A percentile compares a stretch with the other conserved stretches of the same genome.
Conservation (phyloP, 169 alveolate genomes). For the Plasmodium falciparum region DNA sequence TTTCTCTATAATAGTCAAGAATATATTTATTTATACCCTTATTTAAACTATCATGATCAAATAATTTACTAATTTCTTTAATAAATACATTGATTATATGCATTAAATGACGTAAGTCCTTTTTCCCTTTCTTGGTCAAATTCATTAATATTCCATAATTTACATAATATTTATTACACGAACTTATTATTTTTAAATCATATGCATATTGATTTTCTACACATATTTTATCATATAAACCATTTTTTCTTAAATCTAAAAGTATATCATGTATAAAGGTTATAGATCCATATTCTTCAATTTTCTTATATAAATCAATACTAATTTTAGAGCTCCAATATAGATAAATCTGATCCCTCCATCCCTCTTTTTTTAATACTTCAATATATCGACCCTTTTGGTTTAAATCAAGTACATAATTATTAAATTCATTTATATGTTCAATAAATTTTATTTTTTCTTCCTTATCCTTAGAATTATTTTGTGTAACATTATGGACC, state of each 20-base stretch:
- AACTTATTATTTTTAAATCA: constrained; percentile 30
- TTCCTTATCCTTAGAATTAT: constrained; percentile 10
- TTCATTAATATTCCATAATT: constrained; percentile 68
- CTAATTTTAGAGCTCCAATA: constrained; percentile 75
- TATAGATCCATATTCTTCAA: constrained; percentile 68
- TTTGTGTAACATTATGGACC: constrained; percentile 12
- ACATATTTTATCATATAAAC: constrained; percentile 43
- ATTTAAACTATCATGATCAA: constrained; percentile 70
- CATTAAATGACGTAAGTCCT: constrained; percentile 45
- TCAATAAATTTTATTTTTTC: constrained; percentile 16
- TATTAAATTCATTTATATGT: constrained; percentile 11
- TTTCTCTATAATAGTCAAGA: constrained; percentile 62
- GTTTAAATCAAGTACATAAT: constrained; percentile 52
- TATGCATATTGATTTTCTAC: constrained; percentile 69
- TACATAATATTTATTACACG: constrained; percentile 55
- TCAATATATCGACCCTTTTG: constrained; percentile 59
- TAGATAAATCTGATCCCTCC: constrained; percentile 55
- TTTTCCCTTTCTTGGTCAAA: constrained; percentile 51
- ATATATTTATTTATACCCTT: constrained; percentile 57
- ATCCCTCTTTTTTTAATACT: constrained; percentile 55
- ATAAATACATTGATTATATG: constrained; percentile 54
- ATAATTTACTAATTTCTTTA: constrained; percentile 47
- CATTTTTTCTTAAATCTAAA: constrained; percentile 45
- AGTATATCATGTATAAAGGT: constrained; percentile 45
- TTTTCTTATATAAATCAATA: constrained; percentile 49